Base-by-base conservation (phyloP, 352 stramenopile species). In the Phytophthora tubulina region DNA sequence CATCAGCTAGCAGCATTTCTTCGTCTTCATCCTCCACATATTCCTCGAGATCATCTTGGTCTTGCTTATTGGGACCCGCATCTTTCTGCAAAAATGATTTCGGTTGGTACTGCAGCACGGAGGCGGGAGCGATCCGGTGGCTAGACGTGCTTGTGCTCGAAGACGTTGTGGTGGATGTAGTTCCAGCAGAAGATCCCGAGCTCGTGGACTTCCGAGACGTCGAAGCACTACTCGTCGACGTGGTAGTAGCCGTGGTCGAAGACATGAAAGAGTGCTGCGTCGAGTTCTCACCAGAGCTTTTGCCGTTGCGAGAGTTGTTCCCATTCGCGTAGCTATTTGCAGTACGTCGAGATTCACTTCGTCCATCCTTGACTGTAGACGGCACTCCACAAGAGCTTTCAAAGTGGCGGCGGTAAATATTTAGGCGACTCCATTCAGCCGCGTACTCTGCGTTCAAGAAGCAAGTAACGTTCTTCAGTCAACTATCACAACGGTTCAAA, bases 331-430 rank as follows among this genome's bases (percentile, higher is more conserved):
- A 21, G 56, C 35, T 73, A n/a, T 51, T 63, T 33, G 62, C 5
- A 17, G 35, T 10, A 32, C 69, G 66, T 58, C 73, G 57, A 27
- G 60, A 13, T 48, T 78, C 67, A 27, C 15, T 78, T 3, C 56
- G 71, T 13, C 59, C 57, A 8, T 91, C 75, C 21, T 83, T 86
- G 11, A 80, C 75, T 4, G 76, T 86, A 59, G 84, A 90, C 2
- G 79, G 54, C 17, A 90, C 59, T n/a, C 84, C 86, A 56, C 84
- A 93, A 51, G 85, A 79, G 70, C 82, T 90, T 75, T 95, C 88
- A 65, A 95, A 93, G 58, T 95, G 85, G 30, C 85, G 86, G 3
- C 86, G 81, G 30, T 90, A 90, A 65, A 93, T 84, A 58, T 95
- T 95, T 35, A 95, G 54, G 51, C 81, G 85, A 60, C 85, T 92